Evolutionary conservation across 805 yeast species (phyloP).

Genomic region (Candida fluviatilis): DNA sequence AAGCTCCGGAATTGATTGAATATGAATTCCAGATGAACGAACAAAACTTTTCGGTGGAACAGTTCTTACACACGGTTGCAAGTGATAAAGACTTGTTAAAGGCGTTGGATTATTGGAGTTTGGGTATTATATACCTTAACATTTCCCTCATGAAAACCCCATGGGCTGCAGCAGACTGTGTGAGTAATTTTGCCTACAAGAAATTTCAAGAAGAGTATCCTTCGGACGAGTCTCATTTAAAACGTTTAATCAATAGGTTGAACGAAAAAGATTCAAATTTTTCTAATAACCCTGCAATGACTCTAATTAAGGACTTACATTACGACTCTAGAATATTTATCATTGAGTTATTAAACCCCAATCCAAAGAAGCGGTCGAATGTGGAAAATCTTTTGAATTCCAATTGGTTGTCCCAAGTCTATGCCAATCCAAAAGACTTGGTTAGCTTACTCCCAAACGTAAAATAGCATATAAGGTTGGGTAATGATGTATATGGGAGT

Average conservation of each 20-base stretch:
- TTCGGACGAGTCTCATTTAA: constrained; percentile 7
- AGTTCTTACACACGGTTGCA: constrained; percentile 8
- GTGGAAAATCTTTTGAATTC: constrained; percentile 24
- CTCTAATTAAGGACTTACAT: constrained; percentile 31
- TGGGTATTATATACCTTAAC: constrained; percentile 48
- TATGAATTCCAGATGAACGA: constrained; percentile 15
- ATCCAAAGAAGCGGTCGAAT: constrained; percentile 18
- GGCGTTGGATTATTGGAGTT: constrained; percentile 47
- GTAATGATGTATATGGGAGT: no score
- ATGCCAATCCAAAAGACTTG: constrained; percentile 36
- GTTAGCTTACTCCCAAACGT: constrained; percentile 9
- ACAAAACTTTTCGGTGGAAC: constrained; percentile 4
- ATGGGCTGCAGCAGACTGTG: constrained; percentile 40
- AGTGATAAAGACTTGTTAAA: constrained; percentile 16
- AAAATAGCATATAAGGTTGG: background rate
- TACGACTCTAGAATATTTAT: constrained; percentile 32
- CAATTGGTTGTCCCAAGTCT: constrained; percentile 36
- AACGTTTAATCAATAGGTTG: constrained; percentile 16
- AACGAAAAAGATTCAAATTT: constrained; percentile 16
- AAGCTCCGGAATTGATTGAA: constrained; percentile 48
- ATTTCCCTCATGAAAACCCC: constrained; percentile 42
- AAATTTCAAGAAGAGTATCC: constrained; percentile 28
- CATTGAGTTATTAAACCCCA: constrained; percentile 33
- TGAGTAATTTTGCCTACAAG: constrained; percentile 16
- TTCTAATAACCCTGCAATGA: constrained; percentile 27